These are phyloP conservation scores for Phytophthora hybrid DNA, from an alignment of 352 stramenopile genomes.

Conservation along the genomic window DNA sequence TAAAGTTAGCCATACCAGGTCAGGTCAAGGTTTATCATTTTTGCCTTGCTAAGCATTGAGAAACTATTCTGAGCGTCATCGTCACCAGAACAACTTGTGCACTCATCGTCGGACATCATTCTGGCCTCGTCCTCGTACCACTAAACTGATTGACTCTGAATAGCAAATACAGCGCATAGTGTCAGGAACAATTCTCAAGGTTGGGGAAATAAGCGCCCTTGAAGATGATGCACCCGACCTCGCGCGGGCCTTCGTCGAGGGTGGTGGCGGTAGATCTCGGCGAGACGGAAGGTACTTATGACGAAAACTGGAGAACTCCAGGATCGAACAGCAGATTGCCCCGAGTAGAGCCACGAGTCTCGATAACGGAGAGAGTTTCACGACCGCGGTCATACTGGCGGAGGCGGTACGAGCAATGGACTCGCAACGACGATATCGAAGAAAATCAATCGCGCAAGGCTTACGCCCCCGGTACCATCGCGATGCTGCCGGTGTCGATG, in stretches of 20 bases:
- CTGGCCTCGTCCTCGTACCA: constrained; percentile 21
- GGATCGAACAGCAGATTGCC: constrained; percentile 7
- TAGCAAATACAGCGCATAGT: not conserved
- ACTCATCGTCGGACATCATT: constrained; percentile 23
- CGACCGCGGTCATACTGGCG: constrained; percentile 34
- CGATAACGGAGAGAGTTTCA: constrained; percentile 11
- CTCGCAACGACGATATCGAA: constrained; percentile 22
- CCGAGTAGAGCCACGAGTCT: not conserved
- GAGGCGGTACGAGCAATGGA: constrained; percentile 36
- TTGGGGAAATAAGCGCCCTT: constrained; percentile 4
- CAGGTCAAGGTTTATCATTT: not conserved
- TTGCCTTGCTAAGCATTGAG: not conserved
- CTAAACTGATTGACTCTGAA: not conserved
- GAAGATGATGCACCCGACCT: constrained; percentile 33
- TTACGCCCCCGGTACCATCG: constrained; percentile 42
- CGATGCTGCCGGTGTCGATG: constrained; percentile 45
- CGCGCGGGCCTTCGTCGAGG: constrained; percentile 30
- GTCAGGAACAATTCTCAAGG: constrained; percentile 15
- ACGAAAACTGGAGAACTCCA: constrained; percentile 18
- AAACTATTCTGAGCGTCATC: constrained; percentile 30
- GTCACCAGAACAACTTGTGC: constrained; percentile 2
- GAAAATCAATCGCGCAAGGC: constrained; percentile 27
- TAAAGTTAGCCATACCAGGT: constrained; percentile 14
- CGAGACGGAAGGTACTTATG: constrained; percentile 27
- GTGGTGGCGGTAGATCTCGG: constrained; percentile 36